These are phyloP conservation scores for Pseudocercospora cruenta DNA, from an alignment of 2,329 filamentous ascomycete genomes.

Conservation along the genomic window DNA sequence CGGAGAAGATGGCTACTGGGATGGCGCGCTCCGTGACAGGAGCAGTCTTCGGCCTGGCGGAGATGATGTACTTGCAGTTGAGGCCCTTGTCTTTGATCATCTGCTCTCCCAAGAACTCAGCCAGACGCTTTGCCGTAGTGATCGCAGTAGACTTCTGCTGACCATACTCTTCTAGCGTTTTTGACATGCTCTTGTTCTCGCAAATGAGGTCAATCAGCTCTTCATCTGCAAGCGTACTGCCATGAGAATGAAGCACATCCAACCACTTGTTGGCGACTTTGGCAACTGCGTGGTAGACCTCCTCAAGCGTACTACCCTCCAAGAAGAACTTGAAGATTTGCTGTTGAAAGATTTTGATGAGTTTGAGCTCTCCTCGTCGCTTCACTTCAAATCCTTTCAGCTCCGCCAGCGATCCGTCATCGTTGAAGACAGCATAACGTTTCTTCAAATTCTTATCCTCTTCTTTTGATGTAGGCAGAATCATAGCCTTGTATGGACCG, in stretches of 20 bases:
- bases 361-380: conserved; percentile 93
- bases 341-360: conserved; percentile 99
- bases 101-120: conserved; percentile 94
- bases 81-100: conserved; percentile 99
- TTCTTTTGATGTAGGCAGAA: conserved; percentile 94
- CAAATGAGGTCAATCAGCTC: conserved; percentile 99
- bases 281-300: conserved; percentile 89
- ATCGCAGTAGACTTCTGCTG: conserved; percentile 98
- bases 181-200: conserved; percentile 97
- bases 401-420: conserved; percentile 92
- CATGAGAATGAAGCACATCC: conserved; percentile 88
- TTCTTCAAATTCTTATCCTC: conserved; percentile 99
- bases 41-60: conserved; percentile 78
- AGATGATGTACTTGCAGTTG: conserved; percentile 99
- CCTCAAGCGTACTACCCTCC: conserved; percentile 81
- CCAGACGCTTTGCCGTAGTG: conserved; percentile 90
- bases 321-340: conserved; percentile 99
- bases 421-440: conserved; percentile 97
- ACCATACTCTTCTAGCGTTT: conserved; percentile 95
- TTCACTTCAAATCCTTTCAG: conserved; percentile 98
- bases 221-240: conserved; percentile 88
- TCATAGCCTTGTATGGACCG: conserved; percentile 96
- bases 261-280: conserved; percentile 96
- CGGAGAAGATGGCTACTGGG: conserved; percentile 95
- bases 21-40: conserved; percentile 94